Percentiles rank a stretch among this genome's conserved stretches.
phyloP scores from a whole-genome alignment of 163 green algal genomes.

The Coccomyxa subellipsoidea region DNA sequence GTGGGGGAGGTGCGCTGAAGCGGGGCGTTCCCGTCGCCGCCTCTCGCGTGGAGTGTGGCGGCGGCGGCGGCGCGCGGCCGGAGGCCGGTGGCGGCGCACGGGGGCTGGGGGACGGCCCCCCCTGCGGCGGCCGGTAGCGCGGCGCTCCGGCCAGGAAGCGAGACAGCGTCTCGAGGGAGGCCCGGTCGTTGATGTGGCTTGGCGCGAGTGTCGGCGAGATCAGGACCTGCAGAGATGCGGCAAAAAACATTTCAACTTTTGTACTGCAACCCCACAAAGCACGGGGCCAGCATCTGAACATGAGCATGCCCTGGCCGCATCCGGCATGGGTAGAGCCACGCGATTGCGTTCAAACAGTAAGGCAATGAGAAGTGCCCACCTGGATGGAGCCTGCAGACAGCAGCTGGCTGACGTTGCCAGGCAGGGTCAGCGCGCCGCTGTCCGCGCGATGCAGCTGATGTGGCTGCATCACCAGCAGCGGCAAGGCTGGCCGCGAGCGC shows the following conservation, averaged over 20 bases:
- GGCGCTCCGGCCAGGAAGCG: neutral
- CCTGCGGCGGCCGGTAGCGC: neutral
- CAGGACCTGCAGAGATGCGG: neutral
- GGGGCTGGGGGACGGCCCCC: too few relatives aligned
- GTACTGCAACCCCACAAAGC: neutral
- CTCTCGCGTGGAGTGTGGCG: neutral
- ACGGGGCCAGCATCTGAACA: neutral
- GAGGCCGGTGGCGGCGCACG: neutral
- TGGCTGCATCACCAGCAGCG: neutral
- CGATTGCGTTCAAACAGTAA: neutral
- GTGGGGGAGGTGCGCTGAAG: neutral
- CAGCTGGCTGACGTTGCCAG: neutral
- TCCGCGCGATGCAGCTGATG: neutral
- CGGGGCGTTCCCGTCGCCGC: too few relatives aligned
- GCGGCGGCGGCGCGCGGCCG: too few relatives aligned
- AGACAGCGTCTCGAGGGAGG: neutral
- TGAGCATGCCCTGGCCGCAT: neutral
- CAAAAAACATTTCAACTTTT: neutral
- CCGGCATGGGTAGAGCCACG: neutral
- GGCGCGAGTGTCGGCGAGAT: neutral
- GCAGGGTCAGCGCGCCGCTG: neutral
- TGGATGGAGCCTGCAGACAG: neutral
- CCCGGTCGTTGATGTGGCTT: neutral
- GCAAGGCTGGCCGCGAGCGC: neutral
- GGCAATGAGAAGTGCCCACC: neutral